Base-by-base conservation (phyloP, 306 rosid species). In the Coriaria nepalensis region DNA sequence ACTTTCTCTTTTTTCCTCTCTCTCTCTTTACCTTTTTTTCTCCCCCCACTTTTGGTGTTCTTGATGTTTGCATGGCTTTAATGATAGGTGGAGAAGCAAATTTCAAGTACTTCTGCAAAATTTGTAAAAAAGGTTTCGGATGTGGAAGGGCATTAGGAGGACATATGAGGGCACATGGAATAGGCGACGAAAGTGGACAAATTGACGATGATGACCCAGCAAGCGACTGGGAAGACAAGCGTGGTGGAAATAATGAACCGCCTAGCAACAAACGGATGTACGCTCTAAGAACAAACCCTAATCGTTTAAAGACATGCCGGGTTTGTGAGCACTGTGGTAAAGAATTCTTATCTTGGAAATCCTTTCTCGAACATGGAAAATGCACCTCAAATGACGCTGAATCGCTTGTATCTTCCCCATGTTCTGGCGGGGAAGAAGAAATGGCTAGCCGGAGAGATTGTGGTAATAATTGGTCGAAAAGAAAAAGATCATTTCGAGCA, bases 101-200 rank as follows among this genome's bases (percentile, higher is more conserved):
- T 78, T 79, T 81, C 57, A 90, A 90, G 61, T 82, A 90, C 60
- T 77, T 90, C 10, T 90, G 95, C 63, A 79, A 87, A 63, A 85
- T 85, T 35, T 90, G 98, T 78, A 85, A 85, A 56, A 90, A 79
- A 62, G 95, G 98, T 0, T 90, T 90, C 51, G 92, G 74, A 0
- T 75, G 95, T 50, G 98, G 98, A 10, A 71, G 98, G 70, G 98
- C 98, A 13, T 41, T 90, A 0, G 98, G 98, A 35, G 98, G 95
- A 5, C 98, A 90, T 77, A 90, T 90, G 98, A 85, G 94, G 68
- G 92, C 98, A 0, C 98, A 90, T 41, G 98, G 98, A 32, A 85
- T 85, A 8, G 93, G 86, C 0, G 85, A 73, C 20, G 92, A 84
- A 32, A 38, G 56, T 0, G 58, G 65, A 2, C 73, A 62, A 6